Evolutionary conservation across 225 moss, liverwort and hornwort species (phyloP), one percentile per base, ranked within the genome.

Genomic region (Thuidium tamariscinum): DNA sequence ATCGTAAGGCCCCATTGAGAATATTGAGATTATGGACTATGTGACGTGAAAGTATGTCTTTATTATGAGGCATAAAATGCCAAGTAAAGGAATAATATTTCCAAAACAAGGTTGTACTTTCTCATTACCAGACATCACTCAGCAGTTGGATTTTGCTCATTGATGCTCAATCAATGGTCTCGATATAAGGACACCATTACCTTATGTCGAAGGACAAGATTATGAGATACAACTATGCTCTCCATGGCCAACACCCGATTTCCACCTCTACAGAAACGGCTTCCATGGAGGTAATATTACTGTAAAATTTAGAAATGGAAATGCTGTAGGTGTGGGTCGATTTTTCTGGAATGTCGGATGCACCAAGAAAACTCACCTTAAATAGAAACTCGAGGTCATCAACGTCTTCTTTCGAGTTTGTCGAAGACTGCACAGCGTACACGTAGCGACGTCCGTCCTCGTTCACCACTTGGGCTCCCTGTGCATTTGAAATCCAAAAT

Each of bases 371-470:
- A 42, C 83, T 91, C 68, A 96, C 95, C 89, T 92, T 93, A 64
- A 96, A 96, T 46, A 96, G 87, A 65, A 96, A 96, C 89, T 95
- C 95, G n/a, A 96, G 93, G 70, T 96, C 95, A 87, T 95, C 96
- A 14, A 93, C 79, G 73, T 95, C 95, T 25, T 92, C 92, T 83
- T 68, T 90, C 4, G 92, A 92, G 83, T 84, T 91, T 19, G 91
- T 61, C 27, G 90, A 88, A 64, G 89, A 88, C 34, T 89, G 89
- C 57, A 92, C 88, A 66, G 96, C 96, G 85, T 95, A 92, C 66
- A 95, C 71, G 63, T 96, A 96, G 68, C 87, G 87, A 71, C 76
- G 85, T 25, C 90, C 92, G 86, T 95, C 96, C 84, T 87, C 91
- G 46, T 82, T 94, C 86, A 95, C 84, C 54, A 95, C 87, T 87